These are phyloP conservation scores for Solanum piurae DNA, from an alignment of 257 asterid genomes.

Conservation along the genomic window DNA sequence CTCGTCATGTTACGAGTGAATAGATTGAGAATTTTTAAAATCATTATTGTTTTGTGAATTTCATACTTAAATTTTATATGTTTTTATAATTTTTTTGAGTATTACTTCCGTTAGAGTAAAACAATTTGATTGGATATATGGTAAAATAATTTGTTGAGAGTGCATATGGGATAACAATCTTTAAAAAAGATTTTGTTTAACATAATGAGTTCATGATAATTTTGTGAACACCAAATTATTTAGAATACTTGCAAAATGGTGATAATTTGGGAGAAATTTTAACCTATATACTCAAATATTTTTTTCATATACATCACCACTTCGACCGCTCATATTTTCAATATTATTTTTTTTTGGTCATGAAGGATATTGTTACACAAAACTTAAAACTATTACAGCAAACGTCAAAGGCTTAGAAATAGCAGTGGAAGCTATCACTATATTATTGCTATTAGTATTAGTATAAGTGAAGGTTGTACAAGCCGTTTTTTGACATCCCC, in stretches of 20 bases:
- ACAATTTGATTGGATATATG: not conserved
- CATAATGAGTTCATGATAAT: not conserved
- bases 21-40: not conserved
- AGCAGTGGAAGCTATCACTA: too few relatives aligned
- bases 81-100: not conserved
- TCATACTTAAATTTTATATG: too few relatives aligned
- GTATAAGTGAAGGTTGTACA: too few relatives aligned
- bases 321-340: not conserved
- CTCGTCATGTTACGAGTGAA: not conserved
- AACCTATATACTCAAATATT: too few relatives aligned
- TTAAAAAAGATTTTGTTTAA: not conserved
- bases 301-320: not conserved
- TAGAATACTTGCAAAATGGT: not conserved
- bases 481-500: too few relatives aligned
- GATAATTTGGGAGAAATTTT: not conserved
- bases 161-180: not conserved
- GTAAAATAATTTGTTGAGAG: not conserved
- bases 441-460: too few relatives aligned
- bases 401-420: too few relatives aligned
- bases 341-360: not conserved
- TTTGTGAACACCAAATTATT: not conserved
- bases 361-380: too few relatives aligned
- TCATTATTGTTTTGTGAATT: too few relatives aligned
- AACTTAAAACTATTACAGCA: too few relatives aligned
- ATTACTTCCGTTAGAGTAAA: too few relatives aligned